Conservation (phyloP, 129 eudicot species). For the Chrysanthemum lavandulifolium region DNA sequence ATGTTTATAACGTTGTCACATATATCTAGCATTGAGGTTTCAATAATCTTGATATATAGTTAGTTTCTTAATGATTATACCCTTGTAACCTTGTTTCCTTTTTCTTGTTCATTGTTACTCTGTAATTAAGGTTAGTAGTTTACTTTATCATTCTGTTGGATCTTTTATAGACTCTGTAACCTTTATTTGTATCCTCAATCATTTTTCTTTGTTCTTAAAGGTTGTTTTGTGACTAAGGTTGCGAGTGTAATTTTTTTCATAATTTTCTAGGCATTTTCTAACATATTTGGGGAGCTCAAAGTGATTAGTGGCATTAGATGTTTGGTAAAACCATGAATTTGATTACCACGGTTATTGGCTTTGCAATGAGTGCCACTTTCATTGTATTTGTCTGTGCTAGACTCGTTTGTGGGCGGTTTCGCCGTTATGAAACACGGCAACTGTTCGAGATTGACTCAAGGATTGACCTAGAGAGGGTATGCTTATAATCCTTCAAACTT, state of each 20-base stretch:
- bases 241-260: background rate
- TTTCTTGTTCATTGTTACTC: conserved; percentile 14
- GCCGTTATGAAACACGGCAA: conserved; percentile 51
- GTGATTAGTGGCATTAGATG: conserved; percentile 39
- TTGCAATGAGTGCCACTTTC: conserved; percentile 97
- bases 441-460: conserved; percentile 70
- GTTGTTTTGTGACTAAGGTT: conserved; percentile 15
- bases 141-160: conserved; percentile 4
- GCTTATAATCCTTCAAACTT: conserved; percentile 16
- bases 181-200: conserved; percentile 18
- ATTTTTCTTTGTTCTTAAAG: conserved; percentile 10
- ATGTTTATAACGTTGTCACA: conserved; percentile 26
- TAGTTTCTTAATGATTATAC: conserved; percentile 9
- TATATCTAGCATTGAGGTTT: conserved; percentile 10
- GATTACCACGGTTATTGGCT: conserved; percentile 82
- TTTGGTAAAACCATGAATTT: conserved; percentile 72
- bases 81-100: background rate
- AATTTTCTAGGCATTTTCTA: conserved; percentile 11
- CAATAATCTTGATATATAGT: conserved; percentile 16
- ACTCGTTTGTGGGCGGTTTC: conserved; percentile 83
- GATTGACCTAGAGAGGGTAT: conserved; percentile 89
- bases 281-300: background rate
- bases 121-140: conserved; percentile 24
- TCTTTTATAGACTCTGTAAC: conserved; percentile 21
- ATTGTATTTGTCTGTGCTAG: conserved; percentile 90